These are phyloP conservation scores for Xanthoconium stramineum DNA, from an alignment of 768 basidiomycete genomes.

Conservation along the genomic window DNA sequence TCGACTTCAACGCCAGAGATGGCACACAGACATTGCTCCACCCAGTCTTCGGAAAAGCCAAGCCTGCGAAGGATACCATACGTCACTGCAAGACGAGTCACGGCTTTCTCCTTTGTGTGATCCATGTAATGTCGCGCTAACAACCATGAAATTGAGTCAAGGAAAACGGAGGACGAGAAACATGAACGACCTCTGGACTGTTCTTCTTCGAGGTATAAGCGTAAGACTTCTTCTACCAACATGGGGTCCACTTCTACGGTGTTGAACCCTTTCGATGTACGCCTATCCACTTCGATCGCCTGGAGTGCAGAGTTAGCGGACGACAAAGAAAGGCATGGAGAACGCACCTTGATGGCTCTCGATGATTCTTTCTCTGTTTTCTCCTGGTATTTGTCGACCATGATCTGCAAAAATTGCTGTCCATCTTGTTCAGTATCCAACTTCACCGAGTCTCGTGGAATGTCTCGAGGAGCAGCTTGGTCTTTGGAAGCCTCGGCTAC, in stretches of 20 bases:
- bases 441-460: conserved; percentile 22
- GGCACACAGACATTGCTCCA: conserved; percentile 65
- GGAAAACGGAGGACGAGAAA: background rate
- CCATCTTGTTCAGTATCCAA: conserved; percentile 40
- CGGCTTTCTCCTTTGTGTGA: conserved; percentile 66
- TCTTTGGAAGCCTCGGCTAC: conserved; percentile 3
- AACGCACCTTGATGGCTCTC: conserved; percentile 62
- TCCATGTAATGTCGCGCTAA: conserved; percentile 33
- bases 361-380: conserved; percentile 84
- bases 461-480: conserved; percentile 2
- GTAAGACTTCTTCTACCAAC: conserved; percentile 58
- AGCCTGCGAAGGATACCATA: conserved; percentile 78
- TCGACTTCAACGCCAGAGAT: conserved; percentile 75
- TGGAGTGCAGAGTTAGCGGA: conserved; percentile 2
- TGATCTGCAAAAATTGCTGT: conserved; percentile 59
- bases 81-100: conserved; percentile 70
- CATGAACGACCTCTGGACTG: conserved; percentile 28
- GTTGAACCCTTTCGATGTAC: conserved; percentile 62
- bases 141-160: conserved; percentile 1
- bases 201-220: conserved; percentile 41
- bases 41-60: conserved; percentile 67
- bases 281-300: conserved; percentile 81
- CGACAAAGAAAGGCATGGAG: background rate
- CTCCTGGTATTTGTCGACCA: conserved; percentile 83
- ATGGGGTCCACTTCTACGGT: conserved; percentile 58